Evolutionary conservation across 75 land plant species (phyloP), one percentile per base, ranked within the genome.

Genomic region (Picea glauca): DNA sequence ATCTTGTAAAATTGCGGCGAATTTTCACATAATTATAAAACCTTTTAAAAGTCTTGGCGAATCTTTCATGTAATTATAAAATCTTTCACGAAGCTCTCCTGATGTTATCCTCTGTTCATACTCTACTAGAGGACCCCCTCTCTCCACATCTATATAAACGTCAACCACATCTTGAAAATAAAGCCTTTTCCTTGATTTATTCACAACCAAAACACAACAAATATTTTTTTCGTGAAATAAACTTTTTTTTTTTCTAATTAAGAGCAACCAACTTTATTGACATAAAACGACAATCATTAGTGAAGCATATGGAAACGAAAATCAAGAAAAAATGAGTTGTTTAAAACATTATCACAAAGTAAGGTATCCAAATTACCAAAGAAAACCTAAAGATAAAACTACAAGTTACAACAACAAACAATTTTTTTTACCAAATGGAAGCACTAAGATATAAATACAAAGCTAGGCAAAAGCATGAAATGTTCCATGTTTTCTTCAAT

Each of bases 51-150:
- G n/a, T n/a, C n/a, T n/a, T n/a, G n/a, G n/a, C n/a, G n/a, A n/a
- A n/a, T n/a, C n/a, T n/a, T n/a, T n/a, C n/a, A n/a, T n/a, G n/a
- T n/a, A n/a, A n/a, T n/a, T n/a, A n/a, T n/a, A n/a, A n/a, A n/a
- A n/a, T n/a, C n/a, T n/a, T n/a, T n/a, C n/a, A n/a, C n/a, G n/a
- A n/a, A 96, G 92, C 38, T 92, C 93, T 60, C 99, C 95, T 9
- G 92, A 67, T 23, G 83, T 87, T 78, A 96, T 93, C 75, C 93
- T 88, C 54, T 95, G 84, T 58, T 96, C 92, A 80, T 96, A 96
- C 85, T 96, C 95, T 8, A 86, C 79, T 62, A 96, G 81, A 8
- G 99, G 99, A 38, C 99, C 98, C 30, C 77, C n/a, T 54, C 77
- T 58, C 17, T 75, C 77, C 61, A 58, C 17, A 57, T 58, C 77